phyloP scores from a whole-genome alignment of 495 filamentous ascomycete species.

The Hypomontagnella submonticulosa region DNA sequence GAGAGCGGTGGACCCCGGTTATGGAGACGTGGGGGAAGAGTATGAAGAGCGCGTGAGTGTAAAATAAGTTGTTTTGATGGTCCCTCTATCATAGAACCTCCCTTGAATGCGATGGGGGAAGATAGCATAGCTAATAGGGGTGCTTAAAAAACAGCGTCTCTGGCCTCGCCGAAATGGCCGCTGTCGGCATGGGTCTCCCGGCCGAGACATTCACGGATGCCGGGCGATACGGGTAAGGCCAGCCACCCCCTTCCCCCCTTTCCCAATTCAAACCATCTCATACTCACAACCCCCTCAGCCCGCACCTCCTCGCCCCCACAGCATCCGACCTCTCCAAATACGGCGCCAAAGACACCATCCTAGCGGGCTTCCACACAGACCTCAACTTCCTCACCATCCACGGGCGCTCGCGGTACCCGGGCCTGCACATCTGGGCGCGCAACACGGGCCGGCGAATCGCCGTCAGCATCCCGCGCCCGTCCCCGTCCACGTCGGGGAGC shows the following conservation, averaged over 20 bases:
- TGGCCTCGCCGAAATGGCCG: slow-evolving; percentile 60
- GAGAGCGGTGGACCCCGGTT: slow-evolving; percentile 54
- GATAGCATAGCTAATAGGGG: slow-evolving; percentile 10
- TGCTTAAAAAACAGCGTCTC: slow-evolving; percentile 50
- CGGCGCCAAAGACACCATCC: slow-evolving; percentile 60
- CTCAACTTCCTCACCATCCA: slow-evolving; percentile 67
- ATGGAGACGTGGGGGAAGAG: slow-evolving; percentile 62
- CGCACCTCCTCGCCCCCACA: slow-evolving; percentile 63
- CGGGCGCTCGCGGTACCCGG: slow-evolving; percentile 64
- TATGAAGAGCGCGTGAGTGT: slow-evolving; percentile 63
- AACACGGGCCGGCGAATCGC: slow-evolving; percentile 62
- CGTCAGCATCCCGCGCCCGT: slow-evolving; percentile 56
- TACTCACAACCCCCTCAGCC: slow-evolving; percentile 39
- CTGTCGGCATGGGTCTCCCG: slow-evolving; percentile 59
- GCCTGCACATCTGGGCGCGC: slow-evolving; percentile 65
- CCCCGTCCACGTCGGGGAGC: slow-evolving; percentile 44
- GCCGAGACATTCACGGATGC: slow-evolving; percentile 58
- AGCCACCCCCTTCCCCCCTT: neutral
- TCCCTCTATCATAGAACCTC: neutral
- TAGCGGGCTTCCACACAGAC: slow-evolving; percentile 65
- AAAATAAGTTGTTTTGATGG: too few species aligned
- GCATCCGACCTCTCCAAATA: slow-evolving; percentile 61
- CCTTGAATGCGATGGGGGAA: neutral
- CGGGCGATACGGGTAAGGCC: slow-evolving; percentile 59
- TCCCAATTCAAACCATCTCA: neutral